phyloP scores from a whole-genome alignment of 345 rosid species.

The Eucalyptus shirleyi region DNA sequence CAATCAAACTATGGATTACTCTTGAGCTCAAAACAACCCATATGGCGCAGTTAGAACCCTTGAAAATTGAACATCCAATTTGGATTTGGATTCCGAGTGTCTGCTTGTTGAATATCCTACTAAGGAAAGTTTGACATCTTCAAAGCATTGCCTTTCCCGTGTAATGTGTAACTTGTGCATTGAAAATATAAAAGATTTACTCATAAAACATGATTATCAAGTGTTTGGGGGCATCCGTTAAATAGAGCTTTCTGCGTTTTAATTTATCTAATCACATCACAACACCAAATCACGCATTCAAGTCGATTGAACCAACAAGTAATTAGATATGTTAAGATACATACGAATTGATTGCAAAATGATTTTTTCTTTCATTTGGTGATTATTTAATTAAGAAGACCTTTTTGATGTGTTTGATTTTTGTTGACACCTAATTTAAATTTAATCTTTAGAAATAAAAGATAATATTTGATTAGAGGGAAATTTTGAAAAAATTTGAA shows the following conservation, averaged over 20 bases:
- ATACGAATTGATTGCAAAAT: too few species aligned
- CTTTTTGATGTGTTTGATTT: neutral
- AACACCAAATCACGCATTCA: neutral
- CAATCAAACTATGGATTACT: neutral
- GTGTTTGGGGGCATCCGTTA: neutral
- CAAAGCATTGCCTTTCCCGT: neutral
- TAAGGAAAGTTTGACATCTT: neutral
- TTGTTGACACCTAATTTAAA: too few species aligned
- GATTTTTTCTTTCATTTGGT: too few species aligned
- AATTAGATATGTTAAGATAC: too few species aligned
- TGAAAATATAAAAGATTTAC: neutral
- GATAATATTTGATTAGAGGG: too few species aligned
- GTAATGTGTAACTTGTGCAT: neutral
- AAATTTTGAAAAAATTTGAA: too few species aligned
- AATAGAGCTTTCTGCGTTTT: neutral
- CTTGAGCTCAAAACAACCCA: neutral
- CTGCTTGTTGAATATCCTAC: neutral
- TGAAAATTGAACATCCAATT: neutral
- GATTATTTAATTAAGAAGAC: too few species aligned
- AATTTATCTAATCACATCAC: neutral
- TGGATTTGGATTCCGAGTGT: neutral
- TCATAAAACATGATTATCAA: neutral
- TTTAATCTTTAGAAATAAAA: too few species aligned
- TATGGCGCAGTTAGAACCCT: neutral
- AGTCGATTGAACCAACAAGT: too few species aligned